A percentile compares a stretch with the other conserved stretches of the same genome.
Evolutionary conservation across 2,329 filamentous ascomycete species (phyloP).

Genomic region (Sporothrix pallida): DNA sequence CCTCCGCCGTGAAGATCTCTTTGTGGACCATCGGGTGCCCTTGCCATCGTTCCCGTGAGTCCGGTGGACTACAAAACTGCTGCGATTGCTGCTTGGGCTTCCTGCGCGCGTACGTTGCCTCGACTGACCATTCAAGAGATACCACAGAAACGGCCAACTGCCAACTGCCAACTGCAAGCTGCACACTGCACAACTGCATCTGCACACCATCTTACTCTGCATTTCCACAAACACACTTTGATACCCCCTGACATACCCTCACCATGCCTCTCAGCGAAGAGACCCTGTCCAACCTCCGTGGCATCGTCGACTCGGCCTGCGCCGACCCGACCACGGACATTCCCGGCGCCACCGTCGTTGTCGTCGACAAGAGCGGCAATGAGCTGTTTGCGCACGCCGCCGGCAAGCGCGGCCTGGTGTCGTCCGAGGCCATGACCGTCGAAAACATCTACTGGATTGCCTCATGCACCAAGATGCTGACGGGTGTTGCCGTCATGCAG

Average conservation of each 20-base stretch:
- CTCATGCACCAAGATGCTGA: conserved; percentile 63
- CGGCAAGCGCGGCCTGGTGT: conserved; percentile 53
- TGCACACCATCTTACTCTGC: not conserved
- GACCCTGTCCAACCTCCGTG: conserved; percentile 38
- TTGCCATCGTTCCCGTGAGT: not conserved
- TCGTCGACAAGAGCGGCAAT: conserved; percentile 55
- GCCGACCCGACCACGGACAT: conserved; percentile 49
- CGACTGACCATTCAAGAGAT: not conserved
- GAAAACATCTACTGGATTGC: conserved; percentile 67
- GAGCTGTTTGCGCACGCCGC: conserved; percentile 56
- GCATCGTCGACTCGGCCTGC: conserved; percentile 48
- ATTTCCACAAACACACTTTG: not conserved
- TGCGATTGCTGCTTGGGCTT: conserved; percentile 16
- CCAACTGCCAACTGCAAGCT: too few relatives aligned
- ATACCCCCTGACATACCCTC: not conserved
- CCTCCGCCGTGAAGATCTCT: not conserved
- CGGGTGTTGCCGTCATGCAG: conserved; percentile 61
- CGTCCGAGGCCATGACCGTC: conserved; percentile 59
- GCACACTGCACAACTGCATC: not conserved
- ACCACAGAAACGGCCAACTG: too few relatives aligned
- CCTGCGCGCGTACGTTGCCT: not conserved
- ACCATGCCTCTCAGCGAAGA: conserved; percentile 38
- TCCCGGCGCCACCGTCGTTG: conserved; percentile 53
- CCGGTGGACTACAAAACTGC: conserved; percentile 24
- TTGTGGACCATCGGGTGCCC: not conserved